These are phyloP conservation scores for Conringia planisiliqua DNA, from an alignment of 345 rosid species.

Conservation along the genomic window DNA sequence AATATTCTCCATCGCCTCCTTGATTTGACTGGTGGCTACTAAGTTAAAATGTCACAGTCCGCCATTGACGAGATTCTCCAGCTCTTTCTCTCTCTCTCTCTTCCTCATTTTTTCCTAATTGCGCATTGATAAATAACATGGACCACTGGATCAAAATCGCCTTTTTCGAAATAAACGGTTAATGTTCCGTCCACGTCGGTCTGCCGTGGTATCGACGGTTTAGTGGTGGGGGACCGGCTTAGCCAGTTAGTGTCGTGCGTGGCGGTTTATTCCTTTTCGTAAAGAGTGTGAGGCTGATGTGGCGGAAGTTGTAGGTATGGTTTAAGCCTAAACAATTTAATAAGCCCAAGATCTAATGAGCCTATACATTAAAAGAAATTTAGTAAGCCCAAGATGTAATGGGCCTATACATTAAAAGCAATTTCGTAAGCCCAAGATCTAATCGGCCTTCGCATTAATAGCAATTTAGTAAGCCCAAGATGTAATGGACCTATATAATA, in stretches of 20 bases:
- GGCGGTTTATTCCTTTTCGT: conserved; percentile 12
- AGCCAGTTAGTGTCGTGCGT: conserved; percentile 37
- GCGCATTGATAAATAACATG: not conserved
- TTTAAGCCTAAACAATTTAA: too few species aligned
- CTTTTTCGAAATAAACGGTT: conserved; percentile 19
- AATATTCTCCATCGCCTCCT: conserved; percentile 15
- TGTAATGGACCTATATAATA: not conserved
- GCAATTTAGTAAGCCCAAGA: not conserved
- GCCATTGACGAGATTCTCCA: conserved; percentile 24
- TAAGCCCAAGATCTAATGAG: not conserved
- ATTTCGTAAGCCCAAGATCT: not conserved
- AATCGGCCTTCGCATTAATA: not conserved
- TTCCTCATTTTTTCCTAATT: not conserved
- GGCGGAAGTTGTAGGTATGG: conserved; percentile 8
- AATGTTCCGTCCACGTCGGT: conserved; percentile 1
- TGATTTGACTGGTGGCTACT: conserved; percentile 28
- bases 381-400: not conserved
- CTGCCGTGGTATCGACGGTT: conserved; percentile 28
- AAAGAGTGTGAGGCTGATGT: conserved; percentile 25
- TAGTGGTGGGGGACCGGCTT: conserved; percentile 39
- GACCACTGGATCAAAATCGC: conserved; percentile 23
- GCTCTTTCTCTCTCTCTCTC: not conserved
- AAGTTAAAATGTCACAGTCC: conserved; percentile 5
- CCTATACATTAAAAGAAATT: not conserved
- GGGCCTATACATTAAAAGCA: not conserved